Base-by-base conservation (phyloP, 805 yeast species). In the Spathaspora sp. region DNA sequence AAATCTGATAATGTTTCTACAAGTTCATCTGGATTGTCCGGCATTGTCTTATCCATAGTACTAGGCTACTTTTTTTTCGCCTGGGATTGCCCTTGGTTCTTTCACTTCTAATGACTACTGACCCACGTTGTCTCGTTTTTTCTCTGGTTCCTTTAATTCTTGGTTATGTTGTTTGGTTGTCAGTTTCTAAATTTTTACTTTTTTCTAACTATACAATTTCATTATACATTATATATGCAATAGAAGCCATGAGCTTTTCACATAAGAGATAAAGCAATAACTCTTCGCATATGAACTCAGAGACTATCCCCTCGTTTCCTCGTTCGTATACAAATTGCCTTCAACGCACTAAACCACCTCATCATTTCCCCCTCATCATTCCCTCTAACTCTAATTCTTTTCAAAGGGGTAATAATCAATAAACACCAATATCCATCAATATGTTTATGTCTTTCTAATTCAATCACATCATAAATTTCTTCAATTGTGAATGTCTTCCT, bases 311-410 rank as follows among this genome's bases (percentile, higher is more conserved):
- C 40, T 3, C 40, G 17, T 9, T 35, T 35, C 8, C 40, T 35
- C 11, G 40, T 35, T 18, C 44, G 26, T 14, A 29, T 19, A 42
- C 42, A 23, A 20, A 40, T 23, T 3, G 50, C 64, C 51, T 77
- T 79, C 49, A 79, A 57, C 5, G 78, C 67, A 2, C 76, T 79
- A 18, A 80, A 62, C 83, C 83, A 80, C 51, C 67, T 66, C 1
- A 76, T 67, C 57, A 79, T 61, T 20, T 77, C 81, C 12, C 72
- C 77, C 56, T 78, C 83, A 17, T 63, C 59, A 17, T 62, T 64
- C 0, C 77, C 76, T 55, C 81, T 69, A 50, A 80, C 69, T 29
- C 80, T 56, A 14, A 76, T 56, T 47, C 80, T 61, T 56, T 78
- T 79, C 45, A 60, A 58, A 1, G 78, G 75, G 0, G 82, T 76